phyloP scores from a whole-genome alignment of 2,329 filamentous ascomycete species.

The Thelonectria blattea region DNA sequence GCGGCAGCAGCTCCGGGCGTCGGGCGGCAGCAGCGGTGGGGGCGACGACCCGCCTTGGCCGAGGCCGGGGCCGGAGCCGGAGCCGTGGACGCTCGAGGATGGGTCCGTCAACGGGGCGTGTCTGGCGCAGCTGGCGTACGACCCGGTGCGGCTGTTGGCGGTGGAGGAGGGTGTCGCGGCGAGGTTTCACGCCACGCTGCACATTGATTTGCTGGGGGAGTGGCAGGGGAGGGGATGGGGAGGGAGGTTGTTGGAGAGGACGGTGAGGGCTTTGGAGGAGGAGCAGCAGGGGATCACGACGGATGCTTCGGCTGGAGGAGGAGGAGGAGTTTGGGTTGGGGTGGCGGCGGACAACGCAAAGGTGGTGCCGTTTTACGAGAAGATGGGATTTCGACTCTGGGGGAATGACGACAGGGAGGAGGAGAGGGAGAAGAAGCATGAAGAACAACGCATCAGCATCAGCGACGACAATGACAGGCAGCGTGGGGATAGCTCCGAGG shows the following conservation, averaged over 20 bases:
- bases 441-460: neutral
- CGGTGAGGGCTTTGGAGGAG: constrained; percentile 47
- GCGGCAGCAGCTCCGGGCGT: constrained; percentile 14
- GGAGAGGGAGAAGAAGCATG: constrained; percentile 42
- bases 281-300: constrained; percentile 8
- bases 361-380: constrained; percentile 57
- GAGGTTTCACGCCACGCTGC: constrained; percentile 53
- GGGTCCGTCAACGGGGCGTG: constrained; percentile 37
- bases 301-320: neutral
- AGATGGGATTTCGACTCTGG: constrained; percentile 51
- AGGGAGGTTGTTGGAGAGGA: constrained; percentile 47
- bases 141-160: constrained; percentile 48
- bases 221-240: constrained; percentile 55
- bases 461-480: neutral
- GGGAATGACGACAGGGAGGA: constrained; percentile 37
- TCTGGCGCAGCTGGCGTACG: constrained; percentile 51
- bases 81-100: constrained; percentile 40
- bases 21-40: neutral
- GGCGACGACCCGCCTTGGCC: constrained; percentile 22
- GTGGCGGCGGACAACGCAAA: constrained; percentile 53
- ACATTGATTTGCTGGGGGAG: constrained; percentile 53
- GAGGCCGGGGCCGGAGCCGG: constrained; percentile 24
- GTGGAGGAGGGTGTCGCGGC: constrained; percentile 43
- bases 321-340: constrained; percentile 51
- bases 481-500: constrained; percentile 4